Conservation (phyloP, 768 basidiomycete species). For the Clitopilus passeckerianus region DNA sequence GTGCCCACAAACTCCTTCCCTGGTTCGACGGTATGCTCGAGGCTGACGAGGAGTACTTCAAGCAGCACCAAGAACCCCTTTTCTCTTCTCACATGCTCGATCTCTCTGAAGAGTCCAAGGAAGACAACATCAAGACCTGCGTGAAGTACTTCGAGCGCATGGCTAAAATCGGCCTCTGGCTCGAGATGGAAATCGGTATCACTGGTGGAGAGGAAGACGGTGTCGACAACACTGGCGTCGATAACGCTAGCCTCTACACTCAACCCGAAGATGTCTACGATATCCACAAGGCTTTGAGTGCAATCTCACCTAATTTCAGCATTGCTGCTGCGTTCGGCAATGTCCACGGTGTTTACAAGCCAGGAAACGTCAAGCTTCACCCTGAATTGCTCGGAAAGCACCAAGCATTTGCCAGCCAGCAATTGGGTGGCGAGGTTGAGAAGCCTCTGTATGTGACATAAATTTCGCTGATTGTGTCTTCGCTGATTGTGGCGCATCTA, state of each 20-base stretch:
- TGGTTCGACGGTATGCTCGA: constrained; percentile 99
- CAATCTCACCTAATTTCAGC: constrained; percentile 89
- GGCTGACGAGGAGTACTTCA: constrained; percentile 92
- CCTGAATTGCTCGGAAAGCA: constrained; percentile 92
- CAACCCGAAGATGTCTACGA: constrained; percentile 96
- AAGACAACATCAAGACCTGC: constrained; percentile 92
- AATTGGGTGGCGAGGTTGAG: constrained; percentile 56
- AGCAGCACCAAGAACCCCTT: constrained; percentile 78
- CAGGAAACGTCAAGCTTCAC: constrained; percentile 92
- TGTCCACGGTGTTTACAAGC: constrained; percentile 99
- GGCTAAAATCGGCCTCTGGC: constrained; percentile 89
- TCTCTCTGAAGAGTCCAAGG: constrained; percentile 88
- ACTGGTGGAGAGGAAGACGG: constrained; percentile 99
- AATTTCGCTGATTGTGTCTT: neutral
- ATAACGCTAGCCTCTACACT: constrained; percentile 93
- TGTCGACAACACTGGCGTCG: constrained; percentile 94
- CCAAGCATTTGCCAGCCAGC: constrained; percentile 67
- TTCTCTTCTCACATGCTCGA: constrained; percentile 99
- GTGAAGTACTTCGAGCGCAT: constrained; percentile 94
- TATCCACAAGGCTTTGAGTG: constrained; percentile 77
- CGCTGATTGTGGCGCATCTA: constrained; percentile 19
- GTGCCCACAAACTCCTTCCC: constrained; percentile 93
- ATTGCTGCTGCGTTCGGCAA: constrained; percentile 99
- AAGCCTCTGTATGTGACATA: constrained; percentile 74
- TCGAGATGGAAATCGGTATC: constrained; percentile 99